A percentile compares a stretch with the other conserved stretches of the same genome.
Conservation (phyloP, 2,329 filamentous ascomycete genomes). For the Trichoderma endophyticum region DNA sequence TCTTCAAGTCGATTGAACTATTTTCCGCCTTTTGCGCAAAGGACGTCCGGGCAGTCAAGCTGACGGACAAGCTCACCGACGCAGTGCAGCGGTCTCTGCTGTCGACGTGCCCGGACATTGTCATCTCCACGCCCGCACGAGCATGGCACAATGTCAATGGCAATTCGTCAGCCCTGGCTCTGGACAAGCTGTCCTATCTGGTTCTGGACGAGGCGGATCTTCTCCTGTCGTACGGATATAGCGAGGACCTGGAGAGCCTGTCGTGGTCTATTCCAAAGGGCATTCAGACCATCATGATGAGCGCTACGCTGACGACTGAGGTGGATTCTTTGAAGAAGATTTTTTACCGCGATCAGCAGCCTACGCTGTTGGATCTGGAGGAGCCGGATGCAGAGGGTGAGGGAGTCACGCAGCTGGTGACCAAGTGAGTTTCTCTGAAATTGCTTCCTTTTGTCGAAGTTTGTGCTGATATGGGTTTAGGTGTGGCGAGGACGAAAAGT, state of each 20-base stretch:
- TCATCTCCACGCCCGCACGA: constrained; percentile 86
- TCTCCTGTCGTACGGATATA: constrained; percentile 89
- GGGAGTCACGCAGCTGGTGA: constrained; percentile 80
- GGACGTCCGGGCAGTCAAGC: constrained; percentile 75
- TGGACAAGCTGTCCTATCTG: constrained; percentile 70
- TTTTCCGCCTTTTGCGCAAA: constrained; percentile 83
- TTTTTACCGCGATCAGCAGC: constrained; percentile 69
- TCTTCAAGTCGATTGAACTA: constrained; percentile 71
- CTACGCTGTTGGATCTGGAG: constrained; percentile 75
- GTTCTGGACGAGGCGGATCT: constrained; percentile 95
- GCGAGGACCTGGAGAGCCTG: constrained; percentile 81
- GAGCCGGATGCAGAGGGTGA: constrained; percentile 75
- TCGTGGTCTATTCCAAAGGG: constrained; percentile 76
- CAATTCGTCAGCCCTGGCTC: constrained; percentile 58
- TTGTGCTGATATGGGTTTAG: constrained; percentile 36
- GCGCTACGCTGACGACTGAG: constrained; percentile 84
- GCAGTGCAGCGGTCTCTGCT: constrained; percentile 84
- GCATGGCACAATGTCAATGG: constrained; percentile 75
- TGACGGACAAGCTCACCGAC: constrained; percentile 87
- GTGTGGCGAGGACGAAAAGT: constrained; percentile 97
- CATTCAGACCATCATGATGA: constrained; percentile 89
- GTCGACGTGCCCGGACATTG: constrained; percentile 79
- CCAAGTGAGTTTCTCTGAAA: constrained; percentile 54
- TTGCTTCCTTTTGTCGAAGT: background rate
- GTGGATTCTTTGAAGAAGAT: constrained; percentile 80